Percentiles rank a stretch among this genome's conserved stretches.
Evolutionary conservation across 2,329 filamentous ascomycete species (phyloP).

Genomic region (Ophiostoma himal-ulmi): DNA sequence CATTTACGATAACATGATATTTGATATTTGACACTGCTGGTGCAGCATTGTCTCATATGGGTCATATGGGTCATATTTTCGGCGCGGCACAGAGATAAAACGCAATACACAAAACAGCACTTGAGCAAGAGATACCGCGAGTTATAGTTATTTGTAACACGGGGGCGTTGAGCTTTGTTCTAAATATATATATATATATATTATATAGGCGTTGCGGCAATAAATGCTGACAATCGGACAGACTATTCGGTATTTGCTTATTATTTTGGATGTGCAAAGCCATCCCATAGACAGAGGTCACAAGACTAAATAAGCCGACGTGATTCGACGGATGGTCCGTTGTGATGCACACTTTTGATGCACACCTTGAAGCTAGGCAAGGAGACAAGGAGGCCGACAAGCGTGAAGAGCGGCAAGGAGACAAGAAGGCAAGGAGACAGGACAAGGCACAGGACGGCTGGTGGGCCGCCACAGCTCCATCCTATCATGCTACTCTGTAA

Average conservation of each 20-base stretch:
- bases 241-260: background rate
- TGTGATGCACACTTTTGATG: slow-evolving; percentile 1
- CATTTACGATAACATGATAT: too few species aligned
- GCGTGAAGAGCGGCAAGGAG: background rate
- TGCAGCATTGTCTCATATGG: background rate
- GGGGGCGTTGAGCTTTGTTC: background rate
- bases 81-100: background rate
- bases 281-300: background rate
- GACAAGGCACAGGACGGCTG: slow-evolving; percentile 8
- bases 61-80: background rate
- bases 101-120: background rate
- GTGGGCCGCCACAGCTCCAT: slow-evolving; percentile 5
- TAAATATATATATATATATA: background rate
- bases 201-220: background rate
- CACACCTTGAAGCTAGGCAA: background rate
- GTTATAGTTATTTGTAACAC: too few species aligned
- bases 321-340: background rate
- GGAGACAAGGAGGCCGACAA: background rate
- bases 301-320: background rate
- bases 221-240: background rate
- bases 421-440: background rate
- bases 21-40: background rate
- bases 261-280: background rate
- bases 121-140: background rate
- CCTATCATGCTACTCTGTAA: background rate